Evolutionary conservation across 2,329 filamentous ascomycete genomes (phyloP), one percentile per base, ranked within the genome.

Genomic region (Paecilomyces dactylethromorphus): DNA sequence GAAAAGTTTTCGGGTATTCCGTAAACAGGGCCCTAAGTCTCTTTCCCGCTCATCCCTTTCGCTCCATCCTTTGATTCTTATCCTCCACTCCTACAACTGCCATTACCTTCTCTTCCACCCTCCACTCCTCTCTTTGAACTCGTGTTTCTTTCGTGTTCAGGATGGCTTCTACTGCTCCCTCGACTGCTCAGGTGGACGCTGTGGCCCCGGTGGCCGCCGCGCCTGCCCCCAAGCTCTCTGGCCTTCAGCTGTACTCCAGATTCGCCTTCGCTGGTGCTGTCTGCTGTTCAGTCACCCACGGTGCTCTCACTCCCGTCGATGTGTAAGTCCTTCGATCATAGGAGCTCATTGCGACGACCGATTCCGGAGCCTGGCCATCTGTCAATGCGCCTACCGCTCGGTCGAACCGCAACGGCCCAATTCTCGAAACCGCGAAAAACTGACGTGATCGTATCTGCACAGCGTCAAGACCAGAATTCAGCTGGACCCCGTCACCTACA

Each of bases 241-340:
- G 87, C 63, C 54, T 92, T 67, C 81, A 77, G 61, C 90, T 99
- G 71, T 97, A 97, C 88, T 90, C 91, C 71, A 87, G 91, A 80
- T 97, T 97, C 83, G 93, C 94, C 81, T 89, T 99, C 72, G 92
- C 94, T 72, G 94, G 94, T 81, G 94, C 94, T 71, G 82, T 97
- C 84, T 97, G 94, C 88, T 99, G 94, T 81, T 94, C 92, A 71
- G 82, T 97, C 81, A 99, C 94, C 75, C 94, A 99, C 86, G 94
- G 93, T 79, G 89, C 85, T 74, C 87, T 97, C 72, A 99, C 94
- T 69, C 94, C 94, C 75, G 92, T 99, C 79, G 94, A 99, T 90
- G 94, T 99, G 93, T 97, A 94, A 80, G 93, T 90, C 49, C 13
- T 58, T 56, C 55, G 53, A 57, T 15, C 56, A 49, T 18, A n/a